Evolutionary conservation across 2,329 filamentous ascomycete genomes (phyloP).

Genomic region (Pseudonectria buxi): DNA sequence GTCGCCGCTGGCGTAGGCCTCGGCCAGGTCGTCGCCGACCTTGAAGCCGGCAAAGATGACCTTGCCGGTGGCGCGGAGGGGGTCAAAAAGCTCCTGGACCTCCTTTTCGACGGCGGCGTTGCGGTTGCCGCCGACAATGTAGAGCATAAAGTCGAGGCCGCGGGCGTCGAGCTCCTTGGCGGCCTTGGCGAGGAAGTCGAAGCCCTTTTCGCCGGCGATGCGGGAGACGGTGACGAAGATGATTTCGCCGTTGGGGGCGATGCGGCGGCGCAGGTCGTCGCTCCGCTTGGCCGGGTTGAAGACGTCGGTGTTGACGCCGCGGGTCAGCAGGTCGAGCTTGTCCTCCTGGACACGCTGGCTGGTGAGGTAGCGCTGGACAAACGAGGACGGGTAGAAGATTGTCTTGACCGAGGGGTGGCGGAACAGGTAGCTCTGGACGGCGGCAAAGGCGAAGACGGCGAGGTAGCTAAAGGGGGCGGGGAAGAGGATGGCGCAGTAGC

Average conservation of each 20-base stretch:
- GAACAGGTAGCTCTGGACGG: conserved; percentile 62
- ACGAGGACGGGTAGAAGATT: conserved; percentile 62
- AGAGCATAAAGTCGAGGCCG: conserved; percentile 54
- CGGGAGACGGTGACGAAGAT: conserved; percentile 61
- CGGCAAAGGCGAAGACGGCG: conserved; percentile 54
- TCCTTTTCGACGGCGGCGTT: conserved; percentile 56
- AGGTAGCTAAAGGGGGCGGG: conserved; percentile 53
- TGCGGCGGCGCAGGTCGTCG: conserved; percentile 41
- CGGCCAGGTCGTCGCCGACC: conserved; percentile 53
- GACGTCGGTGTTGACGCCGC: conserved; percentile 57
- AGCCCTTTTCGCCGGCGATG: conserved; percentile 64
- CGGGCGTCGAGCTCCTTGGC: conserved; percentile 47
- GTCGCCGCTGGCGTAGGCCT: conserved; percentile 61
- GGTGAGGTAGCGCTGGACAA: conserved; percentile 55
- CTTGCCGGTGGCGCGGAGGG: conserved; percentile 39
- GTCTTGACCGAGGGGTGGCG: conserved; percentile 53
- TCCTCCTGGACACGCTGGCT: conserved; percentile 45
- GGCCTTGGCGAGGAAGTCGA: conserved; percentile 56
- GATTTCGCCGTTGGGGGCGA: conserved; percentile 56
- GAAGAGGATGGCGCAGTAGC: conserved; percentile 65
- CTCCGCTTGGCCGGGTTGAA: conserved; percentile 52
- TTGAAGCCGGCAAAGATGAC: conserved; percentile 63
- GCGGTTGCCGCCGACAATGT: conserved; percentile 62
- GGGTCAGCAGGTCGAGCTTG: conserved; percentile 55
- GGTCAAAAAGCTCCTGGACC: conserved; percentile 52